Base-by-base conservation (phyloP, 1,139 yeast species). In the Geotrichum fermentans region DNA sequence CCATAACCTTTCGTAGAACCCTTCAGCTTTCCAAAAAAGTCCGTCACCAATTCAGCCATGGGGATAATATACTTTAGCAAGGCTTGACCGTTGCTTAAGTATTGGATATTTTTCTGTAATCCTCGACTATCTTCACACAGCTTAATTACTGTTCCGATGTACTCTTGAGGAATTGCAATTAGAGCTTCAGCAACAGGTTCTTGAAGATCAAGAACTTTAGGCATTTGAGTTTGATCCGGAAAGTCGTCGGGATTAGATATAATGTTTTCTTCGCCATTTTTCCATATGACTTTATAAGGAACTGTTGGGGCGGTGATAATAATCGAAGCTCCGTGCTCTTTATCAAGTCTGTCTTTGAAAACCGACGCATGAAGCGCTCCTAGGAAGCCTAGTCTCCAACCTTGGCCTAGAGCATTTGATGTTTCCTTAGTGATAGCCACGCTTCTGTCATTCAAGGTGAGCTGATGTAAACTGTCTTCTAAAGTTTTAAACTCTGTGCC, bases 281-380 rank as follows among this genome's bases (percentile, higher is more conserved):
- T 55, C 63, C 77, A 81, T 13, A 78, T 72, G 13, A 92, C 71
- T 59, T 83, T 80, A 64, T 88, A 92, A 0, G 98, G 98, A 10
- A 92, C 98, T 0, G 97, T 90, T 1, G 98, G 97, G 2, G 96
- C 90, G 0, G 98, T 92, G 53, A 92, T 82, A 56, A 92, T 89
- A 55, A 92, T 77, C 52, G 87, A 83, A 1, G 96, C 90, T 2
- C 97, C 97, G 61, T 92, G 92, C 63, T 92, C 98, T 55, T 84
- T 86, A 58, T 89, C 95, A 52, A 92, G 72, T 47, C 98, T 71
- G 60, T 92, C 97, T 58, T 86, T 83, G 67, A 92, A 92, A 1
- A 92, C 97, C 17, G 95, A 83, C 0, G 97, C 97, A 71, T 92
- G 98, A 33, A 92, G 69, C 0, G 97, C 88, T 0, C 98, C 98